Evolutionary conservation across 495 filamentous ascomycete species (phyloP).

Genomic region (Talaromyces stipitatus): DNA sequence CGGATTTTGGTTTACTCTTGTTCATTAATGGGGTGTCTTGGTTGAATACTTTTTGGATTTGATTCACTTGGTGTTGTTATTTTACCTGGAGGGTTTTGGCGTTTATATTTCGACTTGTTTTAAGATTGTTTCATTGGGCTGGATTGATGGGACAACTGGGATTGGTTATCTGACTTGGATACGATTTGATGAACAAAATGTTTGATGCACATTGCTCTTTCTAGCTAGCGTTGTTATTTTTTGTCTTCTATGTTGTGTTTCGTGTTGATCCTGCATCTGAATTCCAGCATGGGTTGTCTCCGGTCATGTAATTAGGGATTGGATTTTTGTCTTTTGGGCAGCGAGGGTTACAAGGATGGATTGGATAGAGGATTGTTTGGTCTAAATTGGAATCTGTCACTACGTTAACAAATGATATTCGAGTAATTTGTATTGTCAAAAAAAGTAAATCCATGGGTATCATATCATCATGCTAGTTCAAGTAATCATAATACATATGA

Average conservation of each 20-base stretch:
- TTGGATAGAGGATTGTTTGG: not conserved
- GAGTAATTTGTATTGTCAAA: not conserved
- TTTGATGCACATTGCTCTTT: constrained; percentile 1
- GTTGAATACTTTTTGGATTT: not conserved
- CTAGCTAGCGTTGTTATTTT: not conserved
- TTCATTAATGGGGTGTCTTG: constrained; percentile 2
- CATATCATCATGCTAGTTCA: not conserved
- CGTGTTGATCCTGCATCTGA: not conserved
- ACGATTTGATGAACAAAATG: constrained; percentile 4
- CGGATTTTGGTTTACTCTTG: not conserved
- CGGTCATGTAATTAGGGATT: not conserved
- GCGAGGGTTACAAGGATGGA: not conserved
- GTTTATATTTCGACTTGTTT: not conserved
- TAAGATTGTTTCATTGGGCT: not conserved
- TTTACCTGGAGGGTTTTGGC: constrained; percentile 4
- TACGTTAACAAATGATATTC: not conserved
- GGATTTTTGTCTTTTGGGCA: not conserved
- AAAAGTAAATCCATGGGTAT: constrained; percentile 3
- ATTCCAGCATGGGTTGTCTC: not conserved
- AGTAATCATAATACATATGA: constrained; percentile 3
- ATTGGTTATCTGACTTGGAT: not conserved
- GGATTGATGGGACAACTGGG: not conserved
- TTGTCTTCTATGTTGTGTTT: not conserved
- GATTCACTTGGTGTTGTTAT: not conserved
- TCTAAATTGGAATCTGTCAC: not conserved